These are phyloP conservation scores for Candida verbasci DNA, from an alignment of 805 yeast genomes.

Conservation along the genomic window DNA sequence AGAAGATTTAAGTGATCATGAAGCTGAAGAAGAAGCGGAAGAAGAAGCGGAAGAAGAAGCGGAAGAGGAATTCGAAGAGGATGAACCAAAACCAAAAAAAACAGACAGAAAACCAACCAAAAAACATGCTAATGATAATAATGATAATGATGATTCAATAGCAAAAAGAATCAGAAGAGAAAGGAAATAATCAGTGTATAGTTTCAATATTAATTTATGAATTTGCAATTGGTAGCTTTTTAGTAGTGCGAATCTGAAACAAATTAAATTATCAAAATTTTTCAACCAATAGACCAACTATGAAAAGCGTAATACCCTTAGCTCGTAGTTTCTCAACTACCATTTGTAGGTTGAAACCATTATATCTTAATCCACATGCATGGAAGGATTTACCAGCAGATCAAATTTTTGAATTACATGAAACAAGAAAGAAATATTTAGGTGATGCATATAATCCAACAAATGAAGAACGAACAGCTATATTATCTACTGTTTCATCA, in stretches of 20 bases:
- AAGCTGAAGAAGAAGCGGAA: not conserved
- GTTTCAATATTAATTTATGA: no score
- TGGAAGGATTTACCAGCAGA: slow-evolving; percentile 71
- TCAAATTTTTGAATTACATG: slow-evolving; percentile 55
- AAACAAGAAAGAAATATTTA: slow-evolving; percentile 48
- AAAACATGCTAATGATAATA: not conserved
- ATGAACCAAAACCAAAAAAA: not conserved
- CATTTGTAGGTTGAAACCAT: slow-evolving; percentile 12
- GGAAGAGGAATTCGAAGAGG: no score
- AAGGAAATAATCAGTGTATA: not conserved
- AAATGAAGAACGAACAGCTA: slow-evolving; percentile 61
- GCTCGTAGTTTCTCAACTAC: slow-evolving; percentile 4
- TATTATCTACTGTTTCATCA: slow-evolving; percentile 33
- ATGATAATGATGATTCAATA: not conserved
- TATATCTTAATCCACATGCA: slow-evolving; percentile 58
- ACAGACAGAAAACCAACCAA: not conserved
- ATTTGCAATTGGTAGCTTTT: no score
- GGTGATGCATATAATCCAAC: slow-evolving; percentile 40
- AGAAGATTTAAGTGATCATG: no score
- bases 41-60: slow-evolving; percentile 1
- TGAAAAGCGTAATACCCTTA: not conserved
- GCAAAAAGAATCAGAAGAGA: slow-evolving; percentile 3
- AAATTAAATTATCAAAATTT: no score
- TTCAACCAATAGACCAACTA: no score
- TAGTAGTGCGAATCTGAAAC: not conserved